phyloP scores from a whole-genome alignment of 78 protist species.

The Pigoraptor vietnamica region DNA sequence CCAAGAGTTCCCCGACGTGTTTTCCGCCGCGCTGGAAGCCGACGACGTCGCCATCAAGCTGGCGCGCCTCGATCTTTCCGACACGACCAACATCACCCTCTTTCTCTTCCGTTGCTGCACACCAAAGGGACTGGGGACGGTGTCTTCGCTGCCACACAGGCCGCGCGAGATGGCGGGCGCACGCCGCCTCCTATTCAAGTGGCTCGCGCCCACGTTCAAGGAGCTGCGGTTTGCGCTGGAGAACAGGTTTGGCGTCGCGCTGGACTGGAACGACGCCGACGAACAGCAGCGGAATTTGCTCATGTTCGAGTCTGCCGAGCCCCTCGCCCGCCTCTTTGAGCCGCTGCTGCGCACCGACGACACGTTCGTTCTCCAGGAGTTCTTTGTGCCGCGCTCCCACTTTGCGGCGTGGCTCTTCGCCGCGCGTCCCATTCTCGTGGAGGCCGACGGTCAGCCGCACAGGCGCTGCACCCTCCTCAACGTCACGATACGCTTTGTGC shows the following conservation, averaged over 20 bases:
- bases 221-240: constrained; percentile 39
- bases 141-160: constrained; percentile 9
- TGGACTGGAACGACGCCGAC: constrained; percentile 46
- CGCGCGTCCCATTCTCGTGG: background rate
- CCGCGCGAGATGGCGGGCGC: constrained; percentile 32
- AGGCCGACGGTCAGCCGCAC: background rate
- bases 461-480: constrained; percentile 14
- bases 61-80: constrained; percentile 34
- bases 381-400: constrained; percentile 35
- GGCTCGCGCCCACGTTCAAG: constrained; percentile 32
- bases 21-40: background rate
- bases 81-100: constrained; percentile 5
- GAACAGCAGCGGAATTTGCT: constrained; percentile 31
- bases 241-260: constrained; percentile 19
- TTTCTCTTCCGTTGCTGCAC: constrained; percentile 7
- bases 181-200: constrained; percentile 19
- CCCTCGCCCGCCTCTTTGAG: constrained; percentile 27
- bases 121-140: background rate
- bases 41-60: constrained; percentile 33
- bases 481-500: constrained; percentile 39
- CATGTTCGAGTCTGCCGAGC: constrained; percentile 46
- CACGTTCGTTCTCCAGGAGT: constrained; percentile 60
- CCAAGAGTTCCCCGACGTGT: constrained; percentile 11
- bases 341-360: constrained; percentile 40
- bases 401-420: constrained; percentile 16